These are phyloP conservation scores for Cyclotella baltica DNA, from an alignment of 108 stramenopile species.

Conservation along the genomic window DNA sequence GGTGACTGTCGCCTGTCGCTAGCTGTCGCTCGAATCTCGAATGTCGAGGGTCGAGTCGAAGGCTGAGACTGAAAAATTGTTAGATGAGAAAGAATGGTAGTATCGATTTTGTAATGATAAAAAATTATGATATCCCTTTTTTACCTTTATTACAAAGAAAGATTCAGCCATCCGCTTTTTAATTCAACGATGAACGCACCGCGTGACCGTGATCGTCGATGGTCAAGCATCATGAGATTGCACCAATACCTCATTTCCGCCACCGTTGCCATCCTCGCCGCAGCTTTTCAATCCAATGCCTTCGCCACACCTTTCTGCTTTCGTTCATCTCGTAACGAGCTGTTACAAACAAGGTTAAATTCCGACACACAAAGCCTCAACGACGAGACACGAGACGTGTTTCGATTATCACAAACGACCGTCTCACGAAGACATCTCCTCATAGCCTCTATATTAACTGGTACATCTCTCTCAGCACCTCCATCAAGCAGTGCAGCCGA, in stretches of 20 bases:
- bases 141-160: too few species aligned
- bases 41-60: too few species aligned
- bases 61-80: too few species aligned
- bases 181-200: too few species aligned
- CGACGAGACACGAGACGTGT: background rate
- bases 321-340: background rate
- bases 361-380: background rate
- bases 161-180: too few species aligned
- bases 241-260: background rate
- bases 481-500: background rate
- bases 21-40: too few species aligned
- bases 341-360: background rate
- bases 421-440: slow-evolving; percentile 1
- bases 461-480: background rate
- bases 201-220: too few species aligned
- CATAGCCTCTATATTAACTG: background rate
- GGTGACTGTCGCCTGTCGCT: too few species aligned
- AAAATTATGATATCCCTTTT: too few species aligned
- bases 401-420: background rate
- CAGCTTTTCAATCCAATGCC: background rate
- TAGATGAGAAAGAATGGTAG: too few species aligned
- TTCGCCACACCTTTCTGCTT: background rate
- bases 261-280: background rate
- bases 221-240: background rate
- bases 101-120: too few species aligned